Percentiles rank a stretch among this genome's conserved stretches.
These are phyloP conservation scores for Penicillium chermesinum DNA, from an alignment of 495 filamentous ascomycete genomes.

Conservation along the genomic window DNA sequence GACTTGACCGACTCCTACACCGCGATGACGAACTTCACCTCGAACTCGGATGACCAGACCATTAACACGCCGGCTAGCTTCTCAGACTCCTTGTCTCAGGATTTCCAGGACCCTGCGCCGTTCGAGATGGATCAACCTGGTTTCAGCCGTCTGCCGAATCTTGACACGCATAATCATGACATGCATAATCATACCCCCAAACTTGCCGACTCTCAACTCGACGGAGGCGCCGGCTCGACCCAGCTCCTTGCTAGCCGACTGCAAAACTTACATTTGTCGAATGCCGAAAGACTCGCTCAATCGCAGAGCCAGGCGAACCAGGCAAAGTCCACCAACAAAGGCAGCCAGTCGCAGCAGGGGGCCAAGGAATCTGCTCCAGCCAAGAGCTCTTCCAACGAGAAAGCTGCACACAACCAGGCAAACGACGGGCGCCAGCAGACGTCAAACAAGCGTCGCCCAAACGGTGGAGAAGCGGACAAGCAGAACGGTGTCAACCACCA, in stretches of 20 bases:
- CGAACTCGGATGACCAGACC: slow-evolving; percentile 39
- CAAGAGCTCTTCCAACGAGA: slow-evolving; percentile 32
- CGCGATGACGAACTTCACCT: slow-evolving; percentile 30
- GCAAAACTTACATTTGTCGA: slow-evolving; percentile 37
- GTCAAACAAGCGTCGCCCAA: slow-evolving; percentile 28
- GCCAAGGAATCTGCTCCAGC: slow-evolving; percentile 28
- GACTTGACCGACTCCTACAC: slow-evolving; percentile 32
- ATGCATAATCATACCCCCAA: slow-evolving; percentile 14
- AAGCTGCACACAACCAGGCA: slow-evolving; percentile 7
- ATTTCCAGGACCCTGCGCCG: slow-evolving; percentile 33
- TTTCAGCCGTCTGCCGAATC: slow-evolving; percentile 22
- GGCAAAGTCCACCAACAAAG: slow-evolving; percentile 23
- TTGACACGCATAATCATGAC: slow-evolving; percentile 21
- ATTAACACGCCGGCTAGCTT: slow-evolving; percentile 39
- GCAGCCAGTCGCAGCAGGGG: slow-evolving; percentile 11
- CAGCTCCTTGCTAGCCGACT: slow-evolving; percentile 36
- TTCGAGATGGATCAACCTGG: slow-evolving; percentile 35
- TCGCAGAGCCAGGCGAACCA: slow-evolving; percentile 19
- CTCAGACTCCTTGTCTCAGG: slow-evolving; percentile 40
- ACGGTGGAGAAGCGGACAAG: slow-evolving; percentile 36
- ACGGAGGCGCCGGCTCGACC: slow-evolving; percentile 18
- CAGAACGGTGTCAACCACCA: slow-evolving; percentile 28
- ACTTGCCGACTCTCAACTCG: slow-evolving; percentile 7
- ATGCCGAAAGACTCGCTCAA: slow-evolving; percentile 31
- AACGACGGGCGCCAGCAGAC: slow-evolving; percentile 22